A percentile compares a stretch with the other conserved stretches of the same genome.
Conservation (phyloP, 2,329 filamentous ascomycete genomes). For the Trichoderma sp. region DNA sequence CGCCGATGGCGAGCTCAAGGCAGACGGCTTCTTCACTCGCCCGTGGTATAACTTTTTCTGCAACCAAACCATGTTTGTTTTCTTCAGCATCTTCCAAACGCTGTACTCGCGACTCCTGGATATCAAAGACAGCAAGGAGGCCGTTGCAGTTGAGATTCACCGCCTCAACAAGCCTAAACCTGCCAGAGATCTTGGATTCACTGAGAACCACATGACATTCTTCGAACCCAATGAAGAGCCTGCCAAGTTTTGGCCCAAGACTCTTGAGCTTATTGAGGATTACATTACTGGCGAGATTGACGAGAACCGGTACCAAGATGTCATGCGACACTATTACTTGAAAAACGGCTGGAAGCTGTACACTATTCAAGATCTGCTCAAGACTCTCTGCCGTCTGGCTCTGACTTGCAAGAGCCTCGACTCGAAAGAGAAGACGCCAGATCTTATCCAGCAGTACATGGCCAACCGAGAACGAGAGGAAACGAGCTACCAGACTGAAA, state of each 20-base stretch:
- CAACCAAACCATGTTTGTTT: conserved; percentile 90
- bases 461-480: conserved; percentile 78
- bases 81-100: conserved; percentile 91
- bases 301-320: conserved; percentile 81
- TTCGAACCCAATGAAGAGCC: conserved; percentile 64
- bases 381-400: conserved; percentile 77
- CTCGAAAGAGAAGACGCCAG: conserved; percentile 87
- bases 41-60: conserved; percentile 87
- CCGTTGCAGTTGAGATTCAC: conserved; percentile 71
- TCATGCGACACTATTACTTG: conserved; percentile 87
- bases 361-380: conserved; percentile 85
- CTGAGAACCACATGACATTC: conserved; percentile 76
- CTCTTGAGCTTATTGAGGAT: conserved; percentile 82
- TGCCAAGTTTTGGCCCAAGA: conserved; percentile 80
- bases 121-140: conserved; percentile 76
- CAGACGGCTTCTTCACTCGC: conserved; percentile 77
- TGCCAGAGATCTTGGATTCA: conserved; percentile 78
- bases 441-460: conserved; percentile 86
- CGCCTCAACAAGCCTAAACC: conserved; percentile 76
- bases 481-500: conserved; percentile 87
- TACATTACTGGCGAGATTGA: conserved; percentile 82
- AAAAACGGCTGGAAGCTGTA: conserved; percentile 92
- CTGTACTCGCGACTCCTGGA: conserved; percentile 81
- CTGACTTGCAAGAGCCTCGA: conserved; percentile 83
- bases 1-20: conserved; percentile 66